These are phyloP conservation scores for Triangularia verruculosa DNA, from an alignment of 2,329 filamentous ascomycete species.

Conservation along the genomic window DNA sequence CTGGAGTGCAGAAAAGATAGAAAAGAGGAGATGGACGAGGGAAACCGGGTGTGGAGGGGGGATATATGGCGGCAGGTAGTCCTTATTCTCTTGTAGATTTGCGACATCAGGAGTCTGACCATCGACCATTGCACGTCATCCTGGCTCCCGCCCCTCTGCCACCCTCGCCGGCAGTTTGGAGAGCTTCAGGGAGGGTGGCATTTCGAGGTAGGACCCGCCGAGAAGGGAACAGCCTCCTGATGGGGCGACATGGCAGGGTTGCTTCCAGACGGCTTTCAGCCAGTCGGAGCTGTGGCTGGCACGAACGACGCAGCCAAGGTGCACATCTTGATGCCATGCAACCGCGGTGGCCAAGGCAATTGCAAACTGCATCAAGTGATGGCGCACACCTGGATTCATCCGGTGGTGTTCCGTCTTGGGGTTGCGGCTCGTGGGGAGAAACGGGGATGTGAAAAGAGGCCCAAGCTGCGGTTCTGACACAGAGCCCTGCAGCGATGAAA, in stretches of 20 bases:
- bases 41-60: conserved; percentile 13
- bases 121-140: conserved; percentile 12
- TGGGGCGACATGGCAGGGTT: conserved; percentile 9
- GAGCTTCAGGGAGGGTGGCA: not conserved
- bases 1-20: conserved; percentile 10
- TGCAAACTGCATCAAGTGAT: conserved; percentile 16
- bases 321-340: not conserved
- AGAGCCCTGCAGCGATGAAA: conserved; percentile 21
- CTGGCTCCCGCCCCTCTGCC: not conserved
- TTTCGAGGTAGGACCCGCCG: not conserved
- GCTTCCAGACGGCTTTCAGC: not conserved
- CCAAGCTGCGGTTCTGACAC: conserved; percentile 23
- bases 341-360: not conserved
- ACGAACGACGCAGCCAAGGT: not conserved
- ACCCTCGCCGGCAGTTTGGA: not conserved
- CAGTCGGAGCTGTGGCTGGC: not conserved
- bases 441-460: conserved; percentile 13
- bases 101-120: conserved; percentile 23
- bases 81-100: conserved; percentile 16
- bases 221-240: conserved; percentile 11
- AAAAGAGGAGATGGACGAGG: conserved; percentile 9
- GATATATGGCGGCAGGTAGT: conserved; percentile 21
- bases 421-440: conserved; percentile 9
- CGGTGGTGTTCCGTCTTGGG: conserved; percentile 18
- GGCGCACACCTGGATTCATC: conserved; percentile 15